A percentile compares a stretch with the other conserved stretches of the same genome.
These are phyloP conservation scores for Deuterostichococcus epilithicus DNA, from an alignment of 139 green algal species.

Conservation along the genomic window DNA sequence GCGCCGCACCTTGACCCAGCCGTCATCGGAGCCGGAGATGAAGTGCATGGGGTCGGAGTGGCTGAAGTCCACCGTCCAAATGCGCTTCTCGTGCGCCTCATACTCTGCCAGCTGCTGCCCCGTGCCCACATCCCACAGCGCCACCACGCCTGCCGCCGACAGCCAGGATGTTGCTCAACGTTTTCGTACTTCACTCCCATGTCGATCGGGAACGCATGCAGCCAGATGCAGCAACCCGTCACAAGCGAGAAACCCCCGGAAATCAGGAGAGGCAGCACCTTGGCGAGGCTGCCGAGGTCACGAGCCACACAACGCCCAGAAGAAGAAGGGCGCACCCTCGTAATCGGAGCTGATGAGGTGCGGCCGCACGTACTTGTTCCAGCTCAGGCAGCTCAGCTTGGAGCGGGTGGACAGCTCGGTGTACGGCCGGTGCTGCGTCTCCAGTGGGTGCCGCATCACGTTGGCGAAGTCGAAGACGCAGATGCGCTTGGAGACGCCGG, in stretches of 20 bases:
- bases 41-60: constrained; percentile 53
- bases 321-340: constrained; percentile 57
- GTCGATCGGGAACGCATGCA: constrained; percentile 37
- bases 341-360: constrained; percentile 77
- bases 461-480: constrained; percentile 32
- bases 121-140: constrained; percentile 62
- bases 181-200: constrained; percentile 23
- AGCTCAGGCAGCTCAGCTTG: constrained; percentile 82
- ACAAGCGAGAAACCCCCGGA: too few species aligned
- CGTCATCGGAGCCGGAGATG: constrained; percentile 82
- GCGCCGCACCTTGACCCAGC: constrained; percentile 77
- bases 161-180: constrained; percentile 42
- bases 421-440: constrained; percentile 49
- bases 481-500: constrained; percentile 66
- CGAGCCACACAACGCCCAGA: too few species aligned
- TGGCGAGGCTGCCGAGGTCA: too few species aligned
- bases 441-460: constrained; percentile 2
- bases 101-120: constrained; percentile 56
- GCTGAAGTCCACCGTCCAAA: constrained; percentile 87
- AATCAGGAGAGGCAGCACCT: too few species aligned
- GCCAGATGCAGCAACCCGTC: too few species aligned
- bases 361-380: constrained; percentile 48
- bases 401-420: constrained; percentile 70
- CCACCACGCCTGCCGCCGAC: constrained; percentile 44
- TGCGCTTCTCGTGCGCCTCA: constrained; percentile 72